phyloP scores from a whole-genome alignment of 257 asterid species.

The Plectranthus barbatus region DNA sequence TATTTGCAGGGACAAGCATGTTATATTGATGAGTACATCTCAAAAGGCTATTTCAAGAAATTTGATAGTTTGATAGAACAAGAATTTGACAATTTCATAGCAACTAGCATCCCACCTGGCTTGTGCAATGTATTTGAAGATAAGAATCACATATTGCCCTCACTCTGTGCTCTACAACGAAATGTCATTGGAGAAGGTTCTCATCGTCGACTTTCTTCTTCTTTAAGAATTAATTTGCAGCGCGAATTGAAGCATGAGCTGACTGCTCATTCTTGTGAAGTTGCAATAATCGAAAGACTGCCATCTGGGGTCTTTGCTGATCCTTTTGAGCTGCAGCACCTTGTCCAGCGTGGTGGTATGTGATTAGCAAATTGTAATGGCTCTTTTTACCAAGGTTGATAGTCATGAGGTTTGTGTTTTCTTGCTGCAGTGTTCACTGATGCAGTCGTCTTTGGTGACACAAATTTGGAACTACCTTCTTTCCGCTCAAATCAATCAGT shows the following conservation, averaged over 20 bases:
- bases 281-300: conserved; percentile 50
- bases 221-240: conserved; percentile 34
- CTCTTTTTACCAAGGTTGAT: background rate
- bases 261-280: conserved; percentile 34
- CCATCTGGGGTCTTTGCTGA: conserved; percentile 91
- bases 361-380: background rate
- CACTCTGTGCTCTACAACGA: conserved; percentile 22
- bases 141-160: conserved; percentile 19
- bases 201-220: conserved; percentile 58
- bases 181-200: conserved; percentile 79
- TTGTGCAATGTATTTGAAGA: conserved; percentile 27
- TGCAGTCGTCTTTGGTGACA: conserved; percentile 84
- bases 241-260: conserved; percentile 19
- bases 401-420: background rate
- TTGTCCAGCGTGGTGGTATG: conserved; percentile 67
- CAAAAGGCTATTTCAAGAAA: conserved; percentile 41
- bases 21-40: conserved; percentile 29
- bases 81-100: conserved; percentile 35
- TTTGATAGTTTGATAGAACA: conserved; percentile 29
- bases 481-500: conserved; percentile 68
- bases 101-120: conserved; percentile 28
- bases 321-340: conserved; percentile 88
- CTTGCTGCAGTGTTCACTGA: conserved; percentile 43
- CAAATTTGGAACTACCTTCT: conserved; percentile 78
- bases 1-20: conserved; percentile 28